Conservation (phyloP, 2,329 filamentous ascomycete genomes). For the Colletotrichum salicis region DNA sequence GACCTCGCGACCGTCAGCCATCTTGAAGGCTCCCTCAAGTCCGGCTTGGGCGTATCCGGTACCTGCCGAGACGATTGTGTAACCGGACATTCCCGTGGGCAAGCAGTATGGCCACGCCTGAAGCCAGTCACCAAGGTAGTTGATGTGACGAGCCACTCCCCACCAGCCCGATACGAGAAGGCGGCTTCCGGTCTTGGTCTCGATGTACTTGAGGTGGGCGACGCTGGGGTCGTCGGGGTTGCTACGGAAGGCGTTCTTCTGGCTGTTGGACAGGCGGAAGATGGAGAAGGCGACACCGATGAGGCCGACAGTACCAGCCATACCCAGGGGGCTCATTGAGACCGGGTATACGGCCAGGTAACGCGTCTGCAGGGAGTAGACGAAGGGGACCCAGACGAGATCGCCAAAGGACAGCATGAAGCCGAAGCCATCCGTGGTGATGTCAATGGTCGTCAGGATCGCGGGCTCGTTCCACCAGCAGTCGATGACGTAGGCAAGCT, state of each 20-base stretch:
- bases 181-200: conserved; percentile 84
- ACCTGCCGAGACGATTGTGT: conserved; percentile 72
- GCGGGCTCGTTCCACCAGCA: conserved; percentile 87
- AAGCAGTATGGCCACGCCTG: conserved; percentile 92
- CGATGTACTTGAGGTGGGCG: conserved; percentile 83
- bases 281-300: conserved; percentile 83
- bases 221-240: conserved; percentile 84
- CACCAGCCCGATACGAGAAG: conserved; percentile 92
- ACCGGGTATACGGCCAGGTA: conserved; percentile 87
- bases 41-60: conserved; percentile 56
- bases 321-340: conserved; percentile 76
- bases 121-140: conserved; percentile 95
- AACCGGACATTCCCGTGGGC: conserved; percentile 86
- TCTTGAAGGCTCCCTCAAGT: conserved; percentile 64
- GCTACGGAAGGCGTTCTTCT: conserved; percentile 94
- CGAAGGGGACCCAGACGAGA: conserved; percentile 90
- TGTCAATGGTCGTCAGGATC: conserved; percentile 92
- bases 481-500: conserved; percentile 86
- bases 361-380: conserved; percentile 84
- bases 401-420: conserved; percentile 96
- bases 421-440: conserved; percentile 92
- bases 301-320: conserved; percentile 72
- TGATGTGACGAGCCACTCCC: conserved; percentile 92
- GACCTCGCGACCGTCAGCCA: conserved; percentile 71
- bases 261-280: conserved; percentile 92